These are phyloP conservation scores for Monilinia fructigena DNA, from an alignment of 2,329 filamentous ascomycete species.

Conservation along the genomic window DNA sequence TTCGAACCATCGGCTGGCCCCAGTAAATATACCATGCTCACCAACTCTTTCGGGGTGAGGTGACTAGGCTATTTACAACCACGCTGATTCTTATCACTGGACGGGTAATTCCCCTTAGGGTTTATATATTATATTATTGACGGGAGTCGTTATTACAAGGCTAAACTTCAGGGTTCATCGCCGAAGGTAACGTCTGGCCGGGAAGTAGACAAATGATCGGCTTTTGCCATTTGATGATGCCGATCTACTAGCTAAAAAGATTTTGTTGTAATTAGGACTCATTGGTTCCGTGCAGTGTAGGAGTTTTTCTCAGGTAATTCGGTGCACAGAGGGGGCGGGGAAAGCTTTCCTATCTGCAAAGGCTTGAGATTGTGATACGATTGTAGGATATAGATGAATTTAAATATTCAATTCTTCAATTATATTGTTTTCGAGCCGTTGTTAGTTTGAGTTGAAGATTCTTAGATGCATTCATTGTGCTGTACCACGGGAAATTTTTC, in stretches of 20 bases:
- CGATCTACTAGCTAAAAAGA: neutral
- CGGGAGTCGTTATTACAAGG: neutral
- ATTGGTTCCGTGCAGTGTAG: no score
- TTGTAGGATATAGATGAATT: constrained; percentile 10
- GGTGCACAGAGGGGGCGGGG: neutral
- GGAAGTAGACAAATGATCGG: neutral
- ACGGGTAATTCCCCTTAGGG: neutral
- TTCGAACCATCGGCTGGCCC: constrained; percentile 25
- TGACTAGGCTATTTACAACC: neutral
- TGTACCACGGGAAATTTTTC: neutral
- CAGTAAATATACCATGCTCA: constrained; percentile 17
- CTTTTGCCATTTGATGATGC: neutral
- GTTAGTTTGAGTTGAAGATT: neutral
- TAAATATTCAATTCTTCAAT: neutral
- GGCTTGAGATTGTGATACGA: constrained; percentile 13
- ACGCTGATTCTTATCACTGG: neutral
- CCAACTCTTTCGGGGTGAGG: neutral
- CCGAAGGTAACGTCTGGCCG: neutral
- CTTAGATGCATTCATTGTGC: neutral
- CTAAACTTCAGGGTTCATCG: neutral
- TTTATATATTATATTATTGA: neutral
- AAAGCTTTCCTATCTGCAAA: constrained; percentile 19
- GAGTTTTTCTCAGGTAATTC: neutral
- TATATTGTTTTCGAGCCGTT: neutral
- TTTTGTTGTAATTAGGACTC: neutral